Evolutionary conservation across 2,329 filamentous ascomycete genomes (phyloP), one percentile per base, ranked within the genome.

Genomic region (Gyromitra esculenta): DNA sequence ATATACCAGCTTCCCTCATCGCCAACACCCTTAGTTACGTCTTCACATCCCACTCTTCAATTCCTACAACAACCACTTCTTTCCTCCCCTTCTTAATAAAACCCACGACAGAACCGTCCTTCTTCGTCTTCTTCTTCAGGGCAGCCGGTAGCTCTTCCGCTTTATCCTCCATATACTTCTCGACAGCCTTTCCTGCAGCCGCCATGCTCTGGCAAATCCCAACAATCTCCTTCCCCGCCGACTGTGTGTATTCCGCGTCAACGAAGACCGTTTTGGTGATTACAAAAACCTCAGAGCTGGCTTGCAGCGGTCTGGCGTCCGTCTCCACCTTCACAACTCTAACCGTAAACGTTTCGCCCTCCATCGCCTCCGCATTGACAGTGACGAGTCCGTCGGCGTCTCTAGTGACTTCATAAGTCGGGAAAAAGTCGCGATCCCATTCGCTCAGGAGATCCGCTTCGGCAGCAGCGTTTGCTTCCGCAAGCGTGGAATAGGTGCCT

Each of bases 1-100:
- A 60, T 35, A 25, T 37, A 31, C 25, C 25, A 31, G 25, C 37
- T 37, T 41, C 31, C 7, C 11, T 5, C 31, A n/a, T n/a, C 57
- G 2, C 15, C 43, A 45, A 43, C 41, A 21, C 4, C 37, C 57
- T 41, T 18, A 21, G n/a, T 37, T 60, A 60, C 35, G 35, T 60
- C 57, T 60, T 60, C 5, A 66, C 63, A 66, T 54, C 63, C 63
- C 63, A 54, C 4, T 54, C 31, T 7, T 65, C 63, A 21, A 65
- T 65, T 15, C 48, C 11, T 35, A 66, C 45, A 39, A 66, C 9
- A 54, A 54, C 31, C 2, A 54, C 63, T 11, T 66, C 48, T 43
- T 54, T 41, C 25, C 63, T 21, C 45, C 45, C 63, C 31, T 18
- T 15, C 15, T 65, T 54, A 9, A 65, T n/a, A 7, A 52, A 25